These are phyloP conservation scores for Jaapia argillacea DNA, from an alignment of 768 basidiomycete genomes.

Conservation along the genomic window DNA sequence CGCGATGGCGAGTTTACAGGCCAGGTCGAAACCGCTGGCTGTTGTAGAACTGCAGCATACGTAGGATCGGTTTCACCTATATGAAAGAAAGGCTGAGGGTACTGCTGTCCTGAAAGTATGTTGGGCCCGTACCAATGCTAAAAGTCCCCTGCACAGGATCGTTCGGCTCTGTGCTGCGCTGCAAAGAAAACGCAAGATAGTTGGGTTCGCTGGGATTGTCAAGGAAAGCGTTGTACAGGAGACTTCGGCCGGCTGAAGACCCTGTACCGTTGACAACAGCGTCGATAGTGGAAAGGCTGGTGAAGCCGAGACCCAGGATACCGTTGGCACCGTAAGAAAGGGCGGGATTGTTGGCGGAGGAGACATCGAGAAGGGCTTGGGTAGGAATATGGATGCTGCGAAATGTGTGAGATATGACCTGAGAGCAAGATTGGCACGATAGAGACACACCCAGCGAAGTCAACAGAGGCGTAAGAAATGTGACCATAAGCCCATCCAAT, in stretches of 20 bases:
- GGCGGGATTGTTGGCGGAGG: constrained; percentile 59
- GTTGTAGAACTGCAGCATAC: constrained; percentile 51
- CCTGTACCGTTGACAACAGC: constrained; percentile 44
- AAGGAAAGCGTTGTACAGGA: constrained; percentile 70
- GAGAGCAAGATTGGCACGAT: constrained; percentile 1
- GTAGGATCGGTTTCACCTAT: constrained; percentile 57
- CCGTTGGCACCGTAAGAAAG: constrained; percentile 62
- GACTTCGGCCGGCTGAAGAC: constrained; percentile 49
- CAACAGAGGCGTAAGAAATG: constrained; percentile 48
- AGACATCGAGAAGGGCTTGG: constrained; percentile 66
- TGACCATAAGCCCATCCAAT: constrained; percentile 70
- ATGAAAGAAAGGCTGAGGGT: background rate
- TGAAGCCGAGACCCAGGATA: constrained; percentile 71
- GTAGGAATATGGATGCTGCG: constrained; percentile 48
- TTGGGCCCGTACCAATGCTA: constrained; percentile 59
- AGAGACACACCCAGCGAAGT: constrained; percentile 57
- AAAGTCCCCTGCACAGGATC: constrained; percentile 59
- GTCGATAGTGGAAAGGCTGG: constrained; percentile 67
- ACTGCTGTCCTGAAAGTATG: no score
- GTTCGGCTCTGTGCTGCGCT: constrained; percentile 41
- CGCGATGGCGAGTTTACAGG: constrained; percentile 51
- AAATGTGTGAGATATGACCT: background rate
- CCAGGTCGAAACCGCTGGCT: constrained; percentile 60
- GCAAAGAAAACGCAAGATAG: constrained; percentile 70
- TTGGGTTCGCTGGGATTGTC: constrained; percentile 65